Conservation (phyloP, 768 basidiomycete species). For the Suillus brevipes region DNA sequence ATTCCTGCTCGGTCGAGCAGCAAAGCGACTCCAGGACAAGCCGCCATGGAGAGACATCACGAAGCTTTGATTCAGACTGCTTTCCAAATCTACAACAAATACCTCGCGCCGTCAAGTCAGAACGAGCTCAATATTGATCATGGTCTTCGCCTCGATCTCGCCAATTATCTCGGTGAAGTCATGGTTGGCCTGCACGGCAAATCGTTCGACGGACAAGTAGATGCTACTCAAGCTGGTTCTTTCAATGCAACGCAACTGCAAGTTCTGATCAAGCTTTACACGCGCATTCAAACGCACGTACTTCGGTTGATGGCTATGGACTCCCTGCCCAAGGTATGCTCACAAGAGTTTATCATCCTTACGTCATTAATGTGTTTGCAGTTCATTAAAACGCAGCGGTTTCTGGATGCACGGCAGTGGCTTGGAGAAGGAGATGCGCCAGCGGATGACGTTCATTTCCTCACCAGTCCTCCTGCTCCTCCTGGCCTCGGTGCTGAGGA, state of each 20-base stretch:
- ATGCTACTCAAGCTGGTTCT: constrained; percentile 74
- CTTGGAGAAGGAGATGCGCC: constrained; percentile 73
- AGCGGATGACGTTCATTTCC: constrained; percentile 57
- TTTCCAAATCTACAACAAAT: constrained; percentile 91
- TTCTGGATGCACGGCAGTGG: constrained; percentile 77
- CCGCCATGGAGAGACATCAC: constrained; percentile 96
- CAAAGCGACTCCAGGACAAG: constrained; percentile 67
- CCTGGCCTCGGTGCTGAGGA: constrained; percentile 68
- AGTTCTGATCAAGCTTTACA: constrained; percentile 90
- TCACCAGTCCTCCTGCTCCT: constrained; percentile 61
- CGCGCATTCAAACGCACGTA: constrained; percentile 94
- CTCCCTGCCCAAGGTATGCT: constrained; percentile 89
- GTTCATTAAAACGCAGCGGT: constrained; percentile 89
- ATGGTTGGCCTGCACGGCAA: constrained; percentile 78
- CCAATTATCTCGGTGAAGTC: constrained; percentile 89
- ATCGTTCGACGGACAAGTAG: constrained; percentile 75
- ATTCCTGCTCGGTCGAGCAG: constrained; percentile 36
- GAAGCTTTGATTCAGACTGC: constrained; percentile 93
- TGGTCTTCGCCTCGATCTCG: constrained; percentile 89
- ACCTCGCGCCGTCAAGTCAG: constrained; percentile 92
- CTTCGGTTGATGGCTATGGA: constrained; percentile 98
- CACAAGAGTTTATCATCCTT: constrained; percentile 12
- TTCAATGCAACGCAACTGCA: constrained; percentile 97
- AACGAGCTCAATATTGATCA: constrained; percentile 99
- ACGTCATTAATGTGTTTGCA: constrained; percentile 28